Conservation (phyloP, 805 yeast genomes). For the Starmerella floricola region DNA sequence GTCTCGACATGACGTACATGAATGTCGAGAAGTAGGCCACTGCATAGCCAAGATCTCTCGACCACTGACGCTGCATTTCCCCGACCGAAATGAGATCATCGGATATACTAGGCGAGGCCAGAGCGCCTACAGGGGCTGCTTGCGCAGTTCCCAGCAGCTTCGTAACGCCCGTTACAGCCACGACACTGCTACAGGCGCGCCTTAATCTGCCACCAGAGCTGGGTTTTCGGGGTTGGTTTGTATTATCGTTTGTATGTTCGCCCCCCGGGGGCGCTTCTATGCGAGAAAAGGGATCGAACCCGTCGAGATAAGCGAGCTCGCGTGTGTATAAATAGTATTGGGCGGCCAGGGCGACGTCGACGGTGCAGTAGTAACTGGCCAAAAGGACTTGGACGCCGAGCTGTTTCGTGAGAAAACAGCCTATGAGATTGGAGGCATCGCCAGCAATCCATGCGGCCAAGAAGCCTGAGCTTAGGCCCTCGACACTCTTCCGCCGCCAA, state of each 20-base stretch:
- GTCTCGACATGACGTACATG: slow-evolving; percentile 63
- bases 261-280: background rate
- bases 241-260: slow-evolving; percentile 7
- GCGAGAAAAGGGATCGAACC: slow-evolving; percentile 6
- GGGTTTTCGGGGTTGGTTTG: slow-evolving; percentile 5
- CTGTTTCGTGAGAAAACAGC: slow-evolving; percentile 67
- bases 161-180: background rate
- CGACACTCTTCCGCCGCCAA: slow-evolving; percentile 48
- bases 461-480: slow-evolving; percentile 52
- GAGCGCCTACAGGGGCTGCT: slow-evolving; percentile 3
- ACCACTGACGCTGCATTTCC: background rate
- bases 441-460: slow-evolving; percentile 55
- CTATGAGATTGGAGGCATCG: slow-evolving; percentile 46
- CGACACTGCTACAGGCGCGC: background rate
- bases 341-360: slow-evolving; percentile 52
- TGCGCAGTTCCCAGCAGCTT: background rate
- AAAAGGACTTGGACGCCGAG: slow-evolving; percentile 67
- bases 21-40: slow-evolving; percentile 72
- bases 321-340: slow-evolving; percentile 58
- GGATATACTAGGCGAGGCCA: background rate
- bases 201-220: background rate
- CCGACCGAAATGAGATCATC: too few species aligned
- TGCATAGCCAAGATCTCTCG: slow-evolving; percentile 31
- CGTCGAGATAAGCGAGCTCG: slow-evolving; percentile 1
- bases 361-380: slow-evolving; percentile 59